phyloP scores from a whole-genome alignment of 176 grass and related monocot species.

The Aegilops sharonensis region DNA sequence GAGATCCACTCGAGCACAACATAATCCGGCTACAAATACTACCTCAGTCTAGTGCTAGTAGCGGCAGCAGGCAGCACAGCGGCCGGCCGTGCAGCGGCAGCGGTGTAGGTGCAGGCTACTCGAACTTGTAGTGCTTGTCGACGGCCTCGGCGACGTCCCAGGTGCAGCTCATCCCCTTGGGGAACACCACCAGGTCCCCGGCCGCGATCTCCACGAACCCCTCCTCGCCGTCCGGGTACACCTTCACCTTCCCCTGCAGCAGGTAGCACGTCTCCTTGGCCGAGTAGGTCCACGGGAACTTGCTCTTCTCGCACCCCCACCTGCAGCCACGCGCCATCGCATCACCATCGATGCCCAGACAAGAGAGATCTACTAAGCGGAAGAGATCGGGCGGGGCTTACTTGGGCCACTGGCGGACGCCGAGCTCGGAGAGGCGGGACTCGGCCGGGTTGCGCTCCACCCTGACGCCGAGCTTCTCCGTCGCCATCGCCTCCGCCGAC shows the following conservation, averaged over 20 bases:
- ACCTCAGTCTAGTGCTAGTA: not conserved
- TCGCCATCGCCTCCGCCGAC: conserved; percentile 65
- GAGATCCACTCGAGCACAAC: not conserved
- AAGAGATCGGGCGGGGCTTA: not conserved
- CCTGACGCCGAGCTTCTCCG: conserved; percentile 82
- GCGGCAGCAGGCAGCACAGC: not conserved
- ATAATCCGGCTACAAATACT: not conserved
- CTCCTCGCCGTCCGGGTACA: conserved; percentile 80
- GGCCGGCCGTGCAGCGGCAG: not conserved
- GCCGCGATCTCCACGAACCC: conserved; percentile 88
- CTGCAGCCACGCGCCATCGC: not conserved
- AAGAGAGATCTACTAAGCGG: not conserved
- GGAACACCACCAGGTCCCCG: conserved; percentile 91
- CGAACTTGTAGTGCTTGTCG: conserved; percentile 94
- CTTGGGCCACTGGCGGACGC: conserved; percentile 89
- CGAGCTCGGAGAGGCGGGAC: conserved; percentile 70
- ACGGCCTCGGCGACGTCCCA: conserved; percentile 90
- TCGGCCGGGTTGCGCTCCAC: conserved; percentile 85
- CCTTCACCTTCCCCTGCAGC: conserved; percentile 95
- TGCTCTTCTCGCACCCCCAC: conserved; percentile 88
- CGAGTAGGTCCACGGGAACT: conserved; percentile 88
- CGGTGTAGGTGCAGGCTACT: conserved; percentile 24
- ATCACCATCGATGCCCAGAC: not conserved
- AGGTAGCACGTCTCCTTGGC: conserved; percentile 97
- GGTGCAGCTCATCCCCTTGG: conserved; percentile 93